A percentile compares a stretch with the other conserved stretches of the same genome.
These are phyloP conservation scores for Phylloporus scabripes DNA, from an alignment of 768 basidiomycete species.

Conservation along the genomic window DNA sequence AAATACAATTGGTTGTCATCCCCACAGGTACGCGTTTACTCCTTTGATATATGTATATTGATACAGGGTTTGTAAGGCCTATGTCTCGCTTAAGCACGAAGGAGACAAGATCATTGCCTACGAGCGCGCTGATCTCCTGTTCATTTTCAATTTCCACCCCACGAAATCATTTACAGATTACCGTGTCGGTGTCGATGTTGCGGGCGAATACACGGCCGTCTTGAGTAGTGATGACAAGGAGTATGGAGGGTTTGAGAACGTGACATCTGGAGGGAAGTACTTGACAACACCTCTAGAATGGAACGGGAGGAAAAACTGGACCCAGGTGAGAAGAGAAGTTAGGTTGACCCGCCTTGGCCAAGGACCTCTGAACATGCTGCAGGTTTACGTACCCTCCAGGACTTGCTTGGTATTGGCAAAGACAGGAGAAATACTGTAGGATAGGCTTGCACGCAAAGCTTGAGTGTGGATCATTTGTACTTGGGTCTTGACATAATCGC, in stretches of 20 bases:
- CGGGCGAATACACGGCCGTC: conserved; percentile 80
- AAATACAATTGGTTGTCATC: conserved; percentile 80
- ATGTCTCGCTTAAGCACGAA: conserved; percentile 93
- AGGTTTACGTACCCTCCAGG: conserved; percentile 31
- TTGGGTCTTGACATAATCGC: too few relatives aligned
- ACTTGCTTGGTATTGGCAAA: conserved; percentile 30
- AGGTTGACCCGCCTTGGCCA: neutral
- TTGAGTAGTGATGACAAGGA: conserved; percentile 80
- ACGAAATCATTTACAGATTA: conserved; percentile 90
- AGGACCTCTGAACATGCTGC: conserved; percentile 1
- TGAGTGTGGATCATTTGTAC: neutral
- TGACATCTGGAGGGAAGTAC: conserved; percentile 56
- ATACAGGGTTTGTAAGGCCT: conserved; percentile 48
- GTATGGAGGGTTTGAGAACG: conserved; percentile 89
- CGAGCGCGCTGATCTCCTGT: conserved; percentile 90
- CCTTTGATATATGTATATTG: neutral
- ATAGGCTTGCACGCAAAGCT: neutral
- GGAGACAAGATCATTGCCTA: conserved; percentile 88
- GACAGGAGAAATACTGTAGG: neutral
- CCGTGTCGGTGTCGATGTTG: conserved; percentile 79
- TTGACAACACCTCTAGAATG: conserved; percentile 84
- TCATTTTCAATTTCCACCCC: conserved; percentile 97
- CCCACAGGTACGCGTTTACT: conserved; percentile 51
- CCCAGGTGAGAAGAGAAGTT: conserved; percentile 53
- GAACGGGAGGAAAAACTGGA: conserved; percentile 88